Base-by-base conservation (phyloP, 1,284 basidiomycete species). In the Abortiporus biennis region DNA sequence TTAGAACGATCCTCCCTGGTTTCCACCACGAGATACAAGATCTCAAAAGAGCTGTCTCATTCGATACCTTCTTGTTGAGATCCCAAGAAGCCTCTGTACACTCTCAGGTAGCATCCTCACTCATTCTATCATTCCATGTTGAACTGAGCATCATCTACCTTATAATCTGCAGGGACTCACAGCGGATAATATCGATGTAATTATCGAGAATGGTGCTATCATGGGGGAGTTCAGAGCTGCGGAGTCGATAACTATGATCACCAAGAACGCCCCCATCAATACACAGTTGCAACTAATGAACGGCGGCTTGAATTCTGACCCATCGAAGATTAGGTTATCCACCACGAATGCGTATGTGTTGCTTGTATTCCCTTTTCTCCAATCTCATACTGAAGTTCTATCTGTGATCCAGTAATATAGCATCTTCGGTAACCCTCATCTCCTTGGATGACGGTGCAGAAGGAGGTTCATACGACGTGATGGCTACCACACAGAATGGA, bases 221-320 rank as follows among this genome's bases (percentile, higher is more conserved):
- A 47, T 54, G 3, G 75, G 76, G 6, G 52, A 54, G 19, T 74
- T 66, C 55, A 59, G 60, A 29, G 52, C 55, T 5, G 54, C 58
- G 4, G 56, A 58, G 0, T 54, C 53, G 3, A 59, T 78, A 11
- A 46, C 46, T 1, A 46, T 78, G 16, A 20, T 38, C 15, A 69
- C 68, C 1, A 44, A 56, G 21, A 72, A 72, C 46, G 61, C 56
- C 3, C 47, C 27, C n/a, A 66, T 78, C 41, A 39, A 57, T 9
- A 58, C 61, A 3, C 52, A 57, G 13, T 59, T 69, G 27, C 56
- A 54, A 20, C 43, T 74, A 21, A 46, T 51, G 31, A 62, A 69
- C 40, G 50, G 57, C n/a, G 38, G 57, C 30, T 23, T 49, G 43
- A 20, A 49, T 51, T 8, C 40, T 53, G 11, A 56, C 62, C 11